Conservation (phyloP, 2,329 filamentous ascomycete species). For the Berkeleyomyces basicola region DNA sequence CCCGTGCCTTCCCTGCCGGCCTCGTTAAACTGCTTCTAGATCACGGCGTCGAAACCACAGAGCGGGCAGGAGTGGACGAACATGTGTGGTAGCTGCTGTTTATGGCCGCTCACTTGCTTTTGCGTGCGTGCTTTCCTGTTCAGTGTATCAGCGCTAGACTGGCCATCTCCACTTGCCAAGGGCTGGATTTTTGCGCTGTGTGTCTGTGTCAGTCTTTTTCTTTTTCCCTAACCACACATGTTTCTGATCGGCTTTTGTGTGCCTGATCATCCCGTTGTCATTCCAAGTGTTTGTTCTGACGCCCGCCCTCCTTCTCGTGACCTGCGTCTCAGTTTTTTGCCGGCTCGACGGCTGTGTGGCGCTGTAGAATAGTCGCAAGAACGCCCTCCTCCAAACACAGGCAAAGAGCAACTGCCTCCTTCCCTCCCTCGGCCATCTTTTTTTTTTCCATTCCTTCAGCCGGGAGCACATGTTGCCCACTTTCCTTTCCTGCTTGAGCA, state of each 20-base stretch:
- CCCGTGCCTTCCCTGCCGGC: neutral
- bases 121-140: neutral
- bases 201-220: neutral
- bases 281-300: neutral
- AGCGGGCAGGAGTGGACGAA: neutral
- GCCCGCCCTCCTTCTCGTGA: neutral
- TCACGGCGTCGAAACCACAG: neutral
- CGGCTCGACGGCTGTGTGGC: no score
- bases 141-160: neutral
- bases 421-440: neutral
- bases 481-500: neutral
- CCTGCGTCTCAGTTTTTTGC: neutral
- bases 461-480: neutral
- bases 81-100: neutral
- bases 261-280: neutral
- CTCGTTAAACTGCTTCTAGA: neutral
- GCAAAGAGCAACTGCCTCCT: neutral
- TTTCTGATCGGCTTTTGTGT: neutral
- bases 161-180: neutral
- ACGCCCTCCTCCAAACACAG: neutral
- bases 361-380: no score
- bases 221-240: neutral
- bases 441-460: neutral
- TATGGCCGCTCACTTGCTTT: neutral
- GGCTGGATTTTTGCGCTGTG: neutral